Percentiles rank a stretch among this genome's conserved stretches.
Conservation (phyloP, 352 stramenopile genomes). For the Phytopythium vexans region DNA sequence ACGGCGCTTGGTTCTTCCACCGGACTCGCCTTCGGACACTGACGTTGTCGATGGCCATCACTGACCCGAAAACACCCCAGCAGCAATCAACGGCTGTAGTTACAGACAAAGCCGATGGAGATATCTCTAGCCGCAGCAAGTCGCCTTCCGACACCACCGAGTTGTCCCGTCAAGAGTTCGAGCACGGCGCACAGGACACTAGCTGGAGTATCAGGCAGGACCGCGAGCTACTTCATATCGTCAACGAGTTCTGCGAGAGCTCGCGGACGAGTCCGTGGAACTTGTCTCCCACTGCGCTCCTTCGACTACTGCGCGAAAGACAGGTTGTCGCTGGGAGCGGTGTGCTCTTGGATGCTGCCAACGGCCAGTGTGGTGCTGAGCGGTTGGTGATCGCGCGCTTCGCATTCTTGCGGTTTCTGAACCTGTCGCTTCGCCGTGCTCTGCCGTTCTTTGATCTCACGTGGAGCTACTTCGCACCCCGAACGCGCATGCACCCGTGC, state of each 20-base stretch:
- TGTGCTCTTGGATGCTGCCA: too few species aligned
- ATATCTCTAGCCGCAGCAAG: too few species aligned
- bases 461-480: slow-evolving; percentile 63
- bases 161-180: slow-evolving; percentile 19
- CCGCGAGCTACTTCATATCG: slow-evolving; percentile 28
- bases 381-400: slow-evolving; percentile 37
- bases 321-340: slow-evolving; percentile 2
- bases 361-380: too few species aligned
- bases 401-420: slow-evolving; percentile 69
- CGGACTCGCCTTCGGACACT: slow-evolving; percentile 56
- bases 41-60: slow-evolving; percentile 8
- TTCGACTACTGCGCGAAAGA: slow-evolving; percentile 10
- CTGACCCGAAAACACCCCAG: too few species aligned
- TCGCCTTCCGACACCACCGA: too few species aligned
- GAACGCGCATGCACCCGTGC: slow-evolving; percentile 20
- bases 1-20: slow-evolving; percentile 80
- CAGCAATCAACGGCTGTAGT: too few species aligned
- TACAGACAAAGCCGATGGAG: too few species aligned
- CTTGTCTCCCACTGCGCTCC: slow-evolving; percentile 22
- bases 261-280: slow-evolving; percentile 64
- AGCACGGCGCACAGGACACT: slow-evolving; percentile 21
- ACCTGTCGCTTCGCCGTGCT: slow-evolving; percentile 63
- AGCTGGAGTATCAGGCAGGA: slow-evolving; percentile 42
- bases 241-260: slow-evolving; percentile 58
- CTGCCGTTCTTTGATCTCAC: slow-evolving; percentile 77